A percentile compares a stretch with the other conserved stretches of the same genome.
These are phyloP conservation scores for Stagonosporopsis tanaceti DNA, from an alignment of 2,329 filamentous ascomycete species.

Conservation along the genomic window DNA sequence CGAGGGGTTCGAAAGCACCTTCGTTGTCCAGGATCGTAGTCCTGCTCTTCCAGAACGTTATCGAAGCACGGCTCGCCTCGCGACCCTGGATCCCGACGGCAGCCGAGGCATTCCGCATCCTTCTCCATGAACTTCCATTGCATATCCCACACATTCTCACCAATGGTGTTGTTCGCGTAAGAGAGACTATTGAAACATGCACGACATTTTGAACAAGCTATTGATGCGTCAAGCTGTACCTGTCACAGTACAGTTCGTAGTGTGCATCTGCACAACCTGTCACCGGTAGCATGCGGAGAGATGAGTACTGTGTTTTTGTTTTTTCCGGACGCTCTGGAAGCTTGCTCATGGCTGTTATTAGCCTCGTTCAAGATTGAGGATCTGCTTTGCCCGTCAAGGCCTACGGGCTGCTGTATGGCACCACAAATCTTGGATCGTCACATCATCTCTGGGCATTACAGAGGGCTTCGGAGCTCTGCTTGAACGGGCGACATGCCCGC, in stretches of 20 bases:
- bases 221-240: constrained; percentile 27
- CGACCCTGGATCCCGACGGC: constrained; percentile 22
- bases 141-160: constrained; percentile 29
- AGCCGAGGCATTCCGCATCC: constrained; percentile 32
- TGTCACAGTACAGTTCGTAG: constrained; percentile 23
- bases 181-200: constrained; percentile 20
- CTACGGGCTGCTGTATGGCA: constrained; percentile 10
- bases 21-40: constrained; percentile 7
- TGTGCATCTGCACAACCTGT: constrained; percentile 10
- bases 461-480: neutral
- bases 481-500: constrained; percentile 10
- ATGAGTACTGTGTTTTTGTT: constrained; percentile 2
- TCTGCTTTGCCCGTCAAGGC: neutral
- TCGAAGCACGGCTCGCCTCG: constrained; percentile 30
- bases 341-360: constrained; percentile 5
- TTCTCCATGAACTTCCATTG: constrained; percentile 32
- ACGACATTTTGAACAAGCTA: constrained; percentile 27
- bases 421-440: constrained; percentile 1
- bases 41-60: constrained; percentile 27
- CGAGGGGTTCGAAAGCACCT: constrained; percentile 6
- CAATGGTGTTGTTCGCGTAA: constrained; percentile 7
- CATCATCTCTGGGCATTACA: constrained; percentile 10
- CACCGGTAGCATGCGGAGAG: constrained; percentile 5
- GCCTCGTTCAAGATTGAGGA: neutral
- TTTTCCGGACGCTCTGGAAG: constrained; percentile 7